Evolutionary conservation across 305 asterid genomes (phyloP), one percentile per base, ranked within the genome.

Genomic region (Nicotiana rustica): DNA sequence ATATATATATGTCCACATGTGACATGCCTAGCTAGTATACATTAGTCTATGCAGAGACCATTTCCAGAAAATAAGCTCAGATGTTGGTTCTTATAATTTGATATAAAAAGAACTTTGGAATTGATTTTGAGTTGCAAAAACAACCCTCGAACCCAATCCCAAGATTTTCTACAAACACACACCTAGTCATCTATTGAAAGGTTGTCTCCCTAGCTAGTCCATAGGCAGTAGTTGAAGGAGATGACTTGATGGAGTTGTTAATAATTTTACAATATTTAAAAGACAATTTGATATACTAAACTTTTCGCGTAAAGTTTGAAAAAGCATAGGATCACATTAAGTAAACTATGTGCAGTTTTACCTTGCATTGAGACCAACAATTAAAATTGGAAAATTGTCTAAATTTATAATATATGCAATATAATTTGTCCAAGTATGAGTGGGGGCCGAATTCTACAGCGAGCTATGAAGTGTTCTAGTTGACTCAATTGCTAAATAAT

Each of bases 51-150:
- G 35, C 78, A 70, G 29, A 56, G 29, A 56, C 78, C 52, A 41
- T 9, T 70, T 41, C 77, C 59, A 41, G 29, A 70, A 70, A 70
- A 70, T 31, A 70, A 49, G 78, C 78, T 13, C 52, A 69, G 25
- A 15, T 69, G 56, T 69, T 69, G 77, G 56, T n/a, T 69, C 25
- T 69, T 70, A 41, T 44, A 38, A 18, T 36, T 25, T 70, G 78
- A 41, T 69, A 38, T 44, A 44, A 44, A 44, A 68, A 68, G 36
- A 33, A n/a, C 18, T 68, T 25, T 57, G 62, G 62, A 61, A 18
- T 19, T 62, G 33, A 62, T 19, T 21, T 62, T 62, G 13, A 18
- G 29, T 18, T 18, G 33, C 67, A 61, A 19, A 62, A 29, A 62
- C 67, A 8, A 5, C 33, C 15, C 67, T 3, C 67, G 33, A 59